Conservation (phyloP, 257 asterid genomes). For the Solanum piurae region DNA sequence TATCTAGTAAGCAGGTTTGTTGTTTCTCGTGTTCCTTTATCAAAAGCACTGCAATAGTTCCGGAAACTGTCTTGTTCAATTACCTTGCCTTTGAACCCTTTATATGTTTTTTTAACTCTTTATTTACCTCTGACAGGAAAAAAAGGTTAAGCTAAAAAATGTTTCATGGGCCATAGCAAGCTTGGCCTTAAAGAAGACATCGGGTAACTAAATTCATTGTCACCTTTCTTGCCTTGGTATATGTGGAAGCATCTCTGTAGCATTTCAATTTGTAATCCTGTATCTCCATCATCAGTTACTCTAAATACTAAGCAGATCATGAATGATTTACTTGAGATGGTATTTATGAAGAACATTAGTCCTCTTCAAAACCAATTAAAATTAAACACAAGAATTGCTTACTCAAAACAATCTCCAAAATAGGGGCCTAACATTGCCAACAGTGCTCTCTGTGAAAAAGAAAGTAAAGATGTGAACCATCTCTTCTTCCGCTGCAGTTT, state of each 20-base stretch:
- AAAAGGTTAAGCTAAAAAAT: constrained; percentile 61
- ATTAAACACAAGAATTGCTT: background rate
- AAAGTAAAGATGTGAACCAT: background rate
- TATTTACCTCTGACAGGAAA: constrained; percentile 30
- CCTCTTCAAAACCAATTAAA: background rate
- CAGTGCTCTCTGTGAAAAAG: background rate
- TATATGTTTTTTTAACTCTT: background rate
- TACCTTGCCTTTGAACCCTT: background rate
- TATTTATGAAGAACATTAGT: background rate
- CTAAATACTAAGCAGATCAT: background rate
- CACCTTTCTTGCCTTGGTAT: background rate
- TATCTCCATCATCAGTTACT: background rate
- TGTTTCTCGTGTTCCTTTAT: background rate
- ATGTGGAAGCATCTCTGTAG: background rate
- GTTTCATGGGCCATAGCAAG: constrained; percentile 84
- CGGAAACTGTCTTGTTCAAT: background rate
- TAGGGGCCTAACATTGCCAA: background rate
- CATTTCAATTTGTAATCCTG: background rate
- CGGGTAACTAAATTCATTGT: constrained; percentile 33
- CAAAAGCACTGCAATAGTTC: background rate
- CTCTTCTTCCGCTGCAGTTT: background rate
- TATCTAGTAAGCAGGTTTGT: constrained; percentile 39
- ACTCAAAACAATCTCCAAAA: background rate
- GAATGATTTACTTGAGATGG: background rate
- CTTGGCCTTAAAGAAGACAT: constrained; percentile 32